phyloP scores from a whole-genome alignment of 257 asterid species.

The Jasminum sambac region DNA sequence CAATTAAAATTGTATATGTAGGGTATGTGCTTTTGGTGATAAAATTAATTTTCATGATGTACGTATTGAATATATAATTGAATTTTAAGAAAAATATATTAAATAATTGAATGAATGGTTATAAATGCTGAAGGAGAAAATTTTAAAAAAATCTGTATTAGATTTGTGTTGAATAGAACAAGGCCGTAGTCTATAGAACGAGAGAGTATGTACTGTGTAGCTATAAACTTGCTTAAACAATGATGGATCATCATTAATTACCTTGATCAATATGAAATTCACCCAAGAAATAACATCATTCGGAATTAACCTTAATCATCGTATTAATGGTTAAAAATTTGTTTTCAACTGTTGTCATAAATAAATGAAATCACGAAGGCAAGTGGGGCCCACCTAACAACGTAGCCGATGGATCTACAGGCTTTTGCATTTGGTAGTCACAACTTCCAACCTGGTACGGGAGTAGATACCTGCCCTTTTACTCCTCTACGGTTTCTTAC shows the following conservation, averaged over 20 bases:
- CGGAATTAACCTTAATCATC: neutral
- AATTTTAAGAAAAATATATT: too few relatives aligned
- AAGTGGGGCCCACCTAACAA: constrained; percentile 12
- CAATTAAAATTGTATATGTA: too few relatives aligned
- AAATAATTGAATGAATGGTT: too few relatives aligned
- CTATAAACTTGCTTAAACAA: too few relatives aligned
- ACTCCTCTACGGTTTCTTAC: constrained; percentile 28
- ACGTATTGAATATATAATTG: too few relatives aligned
- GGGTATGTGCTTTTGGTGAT: too few relatives aligned
- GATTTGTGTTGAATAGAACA: too few relatives aligned
- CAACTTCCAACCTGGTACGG: constrained; percentile 15
- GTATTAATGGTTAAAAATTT: neutral
- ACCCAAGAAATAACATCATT: neutral
- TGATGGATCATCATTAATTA: neutral
- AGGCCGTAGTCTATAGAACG: too few relatives aligned
- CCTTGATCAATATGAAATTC: neutral
- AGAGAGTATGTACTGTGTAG: too few relatives aligned
- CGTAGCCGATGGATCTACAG: constrained; percentile 6
- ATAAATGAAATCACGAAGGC: neutral
- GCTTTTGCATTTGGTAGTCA: constrained; percentile 6
- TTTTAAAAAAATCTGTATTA: too few relatives aligned
- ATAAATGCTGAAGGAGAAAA: too few relatives aligned
- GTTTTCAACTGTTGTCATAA: neutral
- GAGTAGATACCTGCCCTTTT: neutral
- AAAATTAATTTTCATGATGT: too few relatives aligned